These are phyloP conservation scores for Penicillium argentinense DNA, from an alignment of 495 filamentous ascomycete genomes.

Conservation along the genomic window DNA sequence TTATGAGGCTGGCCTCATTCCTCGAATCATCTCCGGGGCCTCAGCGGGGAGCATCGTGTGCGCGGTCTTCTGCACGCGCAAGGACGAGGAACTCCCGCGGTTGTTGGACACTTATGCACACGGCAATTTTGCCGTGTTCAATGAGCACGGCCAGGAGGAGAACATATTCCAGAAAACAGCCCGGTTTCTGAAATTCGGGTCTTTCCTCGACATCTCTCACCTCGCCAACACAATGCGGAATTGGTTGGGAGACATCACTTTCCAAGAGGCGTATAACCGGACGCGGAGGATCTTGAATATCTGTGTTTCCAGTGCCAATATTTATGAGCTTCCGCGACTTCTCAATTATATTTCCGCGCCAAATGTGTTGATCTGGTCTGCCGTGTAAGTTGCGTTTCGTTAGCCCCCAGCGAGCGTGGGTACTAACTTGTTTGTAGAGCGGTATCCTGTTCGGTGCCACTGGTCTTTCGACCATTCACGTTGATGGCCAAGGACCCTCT, in stretches of 20 bases:
- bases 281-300: slow-evolving; percentile 91
- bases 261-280: slow-evolving; percentile 92
- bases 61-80: slow-evolving; percentile 78
- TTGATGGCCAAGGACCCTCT: slow-evolving; percentile 83
- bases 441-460: slow-evolving; percentile 89
- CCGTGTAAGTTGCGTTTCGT: slow-evolving; percentile 60
- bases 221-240: slow-evolving; percentile 76
- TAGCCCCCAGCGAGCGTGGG: background rate
- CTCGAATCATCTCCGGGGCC: slow-evolving; percentile 89
- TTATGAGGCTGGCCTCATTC: slow-evolving; percentile 71
- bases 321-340: slow-evolving; percentile 82
- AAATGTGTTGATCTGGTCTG: slow-evolving; percentile 95
- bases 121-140: slow-evolving; percentile 83
- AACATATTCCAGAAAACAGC: slow-evolving; percentile 66
- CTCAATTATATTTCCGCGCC: slow-evolving; percentile 93
- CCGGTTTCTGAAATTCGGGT: slow-evolving; percentile 76
- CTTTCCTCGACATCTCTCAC: slow-evolving; percentile 79
- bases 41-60: slow-evolving; percentile 95
- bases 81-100: slow-evolving; percentile 78
- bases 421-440: slow-evolving; percentile 47
- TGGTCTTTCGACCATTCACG: slow-evolving; percentile 75
- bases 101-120: slow-evolving; percentile 73
- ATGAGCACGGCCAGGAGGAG: slow-evolving; percentile 67
- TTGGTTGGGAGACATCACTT: slow-evolving; percentile 84
- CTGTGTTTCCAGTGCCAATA: slow-evolving; percentile 79